A percentile compares a stretch with the other conserved stretches of the same genome.
Conservation (phyloP, 176 grass and related monocot species). For the Musa acuminata region DNA sequence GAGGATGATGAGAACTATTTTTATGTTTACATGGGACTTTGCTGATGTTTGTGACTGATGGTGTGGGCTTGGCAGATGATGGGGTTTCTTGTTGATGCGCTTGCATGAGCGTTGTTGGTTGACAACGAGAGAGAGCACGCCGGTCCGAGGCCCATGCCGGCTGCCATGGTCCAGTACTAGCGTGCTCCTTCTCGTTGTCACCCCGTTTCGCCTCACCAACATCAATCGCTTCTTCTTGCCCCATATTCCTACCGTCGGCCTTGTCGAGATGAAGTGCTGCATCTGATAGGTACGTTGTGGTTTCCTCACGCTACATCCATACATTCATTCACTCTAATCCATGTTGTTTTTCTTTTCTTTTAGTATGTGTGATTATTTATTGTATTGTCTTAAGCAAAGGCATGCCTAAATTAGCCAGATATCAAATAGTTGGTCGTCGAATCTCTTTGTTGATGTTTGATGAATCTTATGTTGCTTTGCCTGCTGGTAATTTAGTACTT, state of each 20-base stretch:
- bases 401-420: not conserved
- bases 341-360: not conserved
- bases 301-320: not conserved
- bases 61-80: not conserved
- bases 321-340: not conserved
- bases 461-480: not conserved
- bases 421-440: not conserved
- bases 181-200: slow-evolving; percentile 14
- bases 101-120: slow-evolving; percentile 5
- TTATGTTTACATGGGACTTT: not conserved
- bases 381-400: not conserved
- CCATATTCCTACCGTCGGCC: too few species aligned
- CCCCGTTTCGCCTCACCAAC: not conserved
- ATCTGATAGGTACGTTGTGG: not conserved
- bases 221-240: not conserved
- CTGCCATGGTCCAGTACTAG: slow-evolving; percentile 8
- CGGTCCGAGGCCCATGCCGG: not conserved
- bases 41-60: not conserved
- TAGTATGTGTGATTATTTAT: not conserved
- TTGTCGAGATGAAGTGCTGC: not conserved
- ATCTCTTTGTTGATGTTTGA: not conserved
- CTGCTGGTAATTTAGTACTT: not conserved
- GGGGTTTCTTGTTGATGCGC: not conserved
- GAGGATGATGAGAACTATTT: not conserved
- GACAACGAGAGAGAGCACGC: slow-evolving; percentile 17